These are phyloP conservation scores for Calonectria montana DNA, from an alignment of 2,329 filamentous ascomycete species.

Conservation along the genomic window DNA sequence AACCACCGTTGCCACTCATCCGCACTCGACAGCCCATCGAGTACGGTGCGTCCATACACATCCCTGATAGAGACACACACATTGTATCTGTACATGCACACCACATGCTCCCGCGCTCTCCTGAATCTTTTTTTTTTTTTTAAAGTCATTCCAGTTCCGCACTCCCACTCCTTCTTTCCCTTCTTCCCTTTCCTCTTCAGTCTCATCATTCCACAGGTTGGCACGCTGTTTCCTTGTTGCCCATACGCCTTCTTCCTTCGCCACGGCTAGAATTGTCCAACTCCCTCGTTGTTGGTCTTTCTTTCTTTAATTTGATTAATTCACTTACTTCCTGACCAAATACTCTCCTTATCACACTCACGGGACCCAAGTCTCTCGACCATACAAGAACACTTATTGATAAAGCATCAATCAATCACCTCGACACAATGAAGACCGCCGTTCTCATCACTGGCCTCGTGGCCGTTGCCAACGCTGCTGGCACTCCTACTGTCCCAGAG, in stretches of 20 bases:
- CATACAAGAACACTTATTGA: conserved; percentile 13
- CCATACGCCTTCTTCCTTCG: conserved; percentile 39
- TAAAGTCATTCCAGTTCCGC: conserved; percentile 40
- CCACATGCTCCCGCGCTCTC: not conserved
- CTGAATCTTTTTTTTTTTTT: conserved; percentile 34
- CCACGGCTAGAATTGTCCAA: conserved; percentile 40
- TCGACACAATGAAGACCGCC: conserved; percentile 60
- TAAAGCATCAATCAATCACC: conserved; percentile 21
- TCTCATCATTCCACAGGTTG: conserved; percentile 35
- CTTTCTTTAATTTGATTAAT: conserved; percentile 36
- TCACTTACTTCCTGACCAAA: conserved; percentile 24
- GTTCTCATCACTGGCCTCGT: conserved; percentile 61
- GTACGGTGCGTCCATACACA: conserved; percentile 2
- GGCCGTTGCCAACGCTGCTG: conserved; percentile 54
- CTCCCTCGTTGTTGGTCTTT: conserved; percentile 52
- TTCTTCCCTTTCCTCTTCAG: conserved; percentile 35
- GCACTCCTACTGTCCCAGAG: conserved; percentile 63
- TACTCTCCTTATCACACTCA: conserved; percentile 34
- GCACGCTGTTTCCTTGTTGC: conserved; percentile 24
- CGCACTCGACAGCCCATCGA: conserved; percentile 10
- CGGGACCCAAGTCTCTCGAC: conserved; percentile 11
- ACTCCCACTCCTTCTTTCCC: conserved; percentile 28
- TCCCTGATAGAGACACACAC: conserved; percentile 12
- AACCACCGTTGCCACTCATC: conserved; percentile 14
- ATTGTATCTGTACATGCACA: not conserved